These are phyloP conservation scores for Ganoderma lingzhi DNA, from an alignment of 1,284 basidiomycete species.

Conservation along the genomic window DNA sequence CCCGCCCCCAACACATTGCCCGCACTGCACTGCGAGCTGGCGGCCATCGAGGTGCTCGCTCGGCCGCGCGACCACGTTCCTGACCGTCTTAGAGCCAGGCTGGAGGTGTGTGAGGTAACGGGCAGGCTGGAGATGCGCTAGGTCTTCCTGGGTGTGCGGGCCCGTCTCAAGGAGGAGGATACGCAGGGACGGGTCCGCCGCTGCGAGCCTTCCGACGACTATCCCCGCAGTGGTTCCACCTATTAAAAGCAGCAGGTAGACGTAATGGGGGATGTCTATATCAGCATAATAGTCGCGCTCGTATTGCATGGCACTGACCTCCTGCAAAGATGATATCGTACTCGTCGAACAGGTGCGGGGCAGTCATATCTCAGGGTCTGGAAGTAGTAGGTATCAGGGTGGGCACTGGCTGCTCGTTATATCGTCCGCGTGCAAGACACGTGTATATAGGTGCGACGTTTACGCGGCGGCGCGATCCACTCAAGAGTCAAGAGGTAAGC, in stretches of 20 bases:
- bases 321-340: conserved; percentile 60
- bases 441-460: not conserved
- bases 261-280: not conserved
- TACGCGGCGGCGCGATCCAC: not conserved
- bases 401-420: not conserved
- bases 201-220: conserved; percentile 49
- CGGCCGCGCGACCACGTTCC: conserved; percentile 26
- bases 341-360: conserved; percentile 15
- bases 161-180: conserved; percentile 54
- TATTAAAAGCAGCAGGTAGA: conserved; percentile 24
- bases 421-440: not conserved
- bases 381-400: not conserved
- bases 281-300: conserved; percentile 18
- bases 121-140: conserved; percentile 43
- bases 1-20: conserved; percentile 61
- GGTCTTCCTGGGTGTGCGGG: conserved; percentile 43
- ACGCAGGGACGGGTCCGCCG: conserved; percentile 47
- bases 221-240: conserved; percentile 53
- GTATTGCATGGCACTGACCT: conserved; percentile 37
- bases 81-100: conserved; percentile 34
- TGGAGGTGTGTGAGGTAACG: conserved; percentile 39
- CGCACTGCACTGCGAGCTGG: conserved; percentile 47
- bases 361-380: conserved; percentile 23
- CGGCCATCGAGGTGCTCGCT: conserved; percentile 53
- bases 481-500: not conserved